phyloP scores from a whole-genome alignment of 163 green algal species.

The Scenedesmus sp. region DNA sequence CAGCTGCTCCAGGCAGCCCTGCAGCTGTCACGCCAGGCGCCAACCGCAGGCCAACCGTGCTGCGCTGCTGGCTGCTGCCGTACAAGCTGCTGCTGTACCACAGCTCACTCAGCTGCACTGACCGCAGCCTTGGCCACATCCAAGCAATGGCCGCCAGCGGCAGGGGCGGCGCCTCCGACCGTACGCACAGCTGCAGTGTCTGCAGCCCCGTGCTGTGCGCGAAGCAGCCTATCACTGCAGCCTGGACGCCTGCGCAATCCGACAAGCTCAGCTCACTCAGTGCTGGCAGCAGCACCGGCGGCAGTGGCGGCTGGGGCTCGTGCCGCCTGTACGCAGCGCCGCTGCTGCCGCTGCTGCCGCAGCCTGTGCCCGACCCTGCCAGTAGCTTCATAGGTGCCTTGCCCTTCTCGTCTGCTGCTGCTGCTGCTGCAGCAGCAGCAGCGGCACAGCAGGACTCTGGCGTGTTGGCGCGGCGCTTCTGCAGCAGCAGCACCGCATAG shows the following conservation, averaged over 20 bases:
- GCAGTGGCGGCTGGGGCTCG: neutral
- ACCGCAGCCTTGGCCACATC: conserved; percentile 25
- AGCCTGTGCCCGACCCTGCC: neutral
- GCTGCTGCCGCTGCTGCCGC: conserved; percentile 27
- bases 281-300: neutral
- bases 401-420: conserved; percentile 22
- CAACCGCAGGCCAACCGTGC: neutral
- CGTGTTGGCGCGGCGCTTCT: conserved; percentile 25
- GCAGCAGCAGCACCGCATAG: conserved; percentile 42
- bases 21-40: neutral
- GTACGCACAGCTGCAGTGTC: neutral
- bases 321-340: neutral
- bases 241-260: conserved; percentile 4
- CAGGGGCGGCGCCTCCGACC: neutral
- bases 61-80: neutral
- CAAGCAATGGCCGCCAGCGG: neutral
- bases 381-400: conserved; percentile 25
- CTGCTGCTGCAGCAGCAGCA: neutral
- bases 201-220: conserved; percentile 44
- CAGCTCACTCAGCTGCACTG: neutral
- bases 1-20: too few relatives aligned
- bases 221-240: conserved; percentile 32
- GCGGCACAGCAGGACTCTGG: neutral
- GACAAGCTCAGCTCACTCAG: neutral
- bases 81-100: neutral